Percentiles rank a stretch among this genome's conserved stretches.
These are phyloP conservation scores for Cladosporium sphaerospermum DNA, from an alignment of 2,329 filamentous ascomycete genomes.

Conservation along the genomic window DNA sequence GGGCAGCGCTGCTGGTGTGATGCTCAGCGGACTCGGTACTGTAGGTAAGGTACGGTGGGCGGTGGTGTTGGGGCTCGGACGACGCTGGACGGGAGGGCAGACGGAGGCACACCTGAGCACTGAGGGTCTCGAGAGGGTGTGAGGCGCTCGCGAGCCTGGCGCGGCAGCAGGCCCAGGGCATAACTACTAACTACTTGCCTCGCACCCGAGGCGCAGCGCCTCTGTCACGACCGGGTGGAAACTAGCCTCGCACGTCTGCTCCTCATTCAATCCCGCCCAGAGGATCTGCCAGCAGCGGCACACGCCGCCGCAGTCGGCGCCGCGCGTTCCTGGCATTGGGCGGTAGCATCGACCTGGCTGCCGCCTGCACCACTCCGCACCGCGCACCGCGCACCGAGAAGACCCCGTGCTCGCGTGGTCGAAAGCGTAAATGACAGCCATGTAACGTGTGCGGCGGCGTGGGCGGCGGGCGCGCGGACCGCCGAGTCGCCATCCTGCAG, in stretches of 20 bases:
- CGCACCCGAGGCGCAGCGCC: background rate
- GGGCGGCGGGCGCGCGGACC: background rate
- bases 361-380: background rate
- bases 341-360: background rate
- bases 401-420: background rate
- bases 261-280: background rate
- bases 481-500: background rate
- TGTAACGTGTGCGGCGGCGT: background rate
- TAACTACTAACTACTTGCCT: background rate
- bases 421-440: background rate
- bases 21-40: no score
- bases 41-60: no score
- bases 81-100: background rate
- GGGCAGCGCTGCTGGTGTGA: no score
- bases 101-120: background rate
- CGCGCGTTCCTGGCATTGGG: background rate
- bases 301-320: background rate
- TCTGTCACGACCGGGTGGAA: background rate
- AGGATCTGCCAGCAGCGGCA: background rate
- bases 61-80: no score
- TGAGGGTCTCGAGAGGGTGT: background rate
- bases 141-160: background rate
- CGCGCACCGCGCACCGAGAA: background rate
- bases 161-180: background rate
- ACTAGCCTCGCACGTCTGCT: background rate